phyloP scores from a whole-genome alignment of 331 rosid species.

The Quercus phellos region DNA sequence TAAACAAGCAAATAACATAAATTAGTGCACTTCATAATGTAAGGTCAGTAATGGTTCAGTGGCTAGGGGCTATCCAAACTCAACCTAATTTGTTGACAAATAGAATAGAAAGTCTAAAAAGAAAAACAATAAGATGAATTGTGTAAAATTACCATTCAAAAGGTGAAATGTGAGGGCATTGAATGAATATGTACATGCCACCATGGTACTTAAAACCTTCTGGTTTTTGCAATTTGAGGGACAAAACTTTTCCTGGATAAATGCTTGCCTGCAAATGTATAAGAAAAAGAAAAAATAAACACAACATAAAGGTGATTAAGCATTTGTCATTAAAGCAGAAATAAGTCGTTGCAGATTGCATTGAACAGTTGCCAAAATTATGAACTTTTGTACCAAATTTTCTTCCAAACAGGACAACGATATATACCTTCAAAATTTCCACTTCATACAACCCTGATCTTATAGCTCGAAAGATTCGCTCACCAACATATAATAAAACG shows the following conservation, averaged over 20 bases:
- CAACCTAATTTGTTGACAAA: background rate
- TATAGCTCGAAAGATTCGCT: constrained; percentile 67
- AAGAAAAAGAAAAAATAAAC: background rate
- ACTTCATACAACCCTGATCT: constrained; percentile 72
- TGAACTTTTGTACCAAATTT: background rate
- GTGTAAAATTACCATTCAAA: constrained; percentile 60
- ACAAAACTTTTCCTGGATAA: constrained; percentile 71
- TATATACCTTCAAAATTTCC: constrained; percentile 61
- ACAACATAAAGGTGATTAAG: background rate
- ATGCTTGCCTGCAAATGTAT: constrained; percentile 48
- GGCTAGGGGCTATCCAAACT: background rate
- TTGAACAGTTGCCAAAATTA: background rate
- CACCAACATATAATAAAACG: constrained; percentile 59
- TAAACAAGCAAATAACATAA: background rate
- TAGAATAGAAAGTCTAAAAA: background rate
- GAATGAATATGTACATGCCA: constrained; percentile 88
- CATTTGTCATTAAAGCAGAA: background rate
- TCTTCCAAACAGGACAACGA: background rate
- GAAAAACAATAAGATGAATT: background rate
- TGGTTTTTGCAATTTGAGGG: constrained; percentile 75
- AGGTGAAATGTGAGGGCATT: constrained; percentile 82
- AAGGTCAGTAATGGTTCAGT: background rate
- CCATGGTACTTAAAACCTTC: constrained; percentile 65
- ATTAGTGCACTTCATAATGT: background rate
- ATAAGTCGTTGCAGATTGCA: background rate